Conservation (phyloP, 2,329 filamentous ascomycete species). For the Aureobasidium melanogenum region DNA sequence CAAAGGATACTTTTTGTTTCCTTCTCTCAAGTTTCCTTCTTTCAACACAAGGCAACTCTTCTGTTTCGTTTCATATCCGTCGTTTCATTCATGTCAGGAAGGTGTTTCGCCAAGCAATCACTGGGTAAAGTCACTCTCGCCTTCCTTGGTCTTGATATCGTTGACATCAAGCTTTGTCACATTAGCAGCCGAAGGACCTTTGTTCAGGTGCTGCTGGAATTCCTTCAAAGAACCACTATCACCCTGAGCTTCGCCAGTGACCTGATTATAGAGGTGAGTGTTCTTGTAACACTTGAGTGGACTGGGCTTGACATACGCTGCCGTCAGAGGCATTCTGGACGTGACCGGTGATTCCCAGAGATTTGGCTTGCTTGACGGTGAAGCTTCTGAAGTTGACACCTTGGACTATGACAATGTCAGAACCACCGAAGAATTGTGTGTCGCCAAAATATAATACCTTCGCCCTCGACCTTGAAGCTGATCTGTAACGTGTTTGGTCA, state of each 20-base stretch:
- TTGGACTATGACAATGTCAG: constrained; percentile 28
- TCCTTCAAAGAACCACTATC: constrained; percentile 53
- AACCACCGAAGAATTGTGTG: not conserved
- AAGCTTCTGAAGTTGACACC: constrained; percentile 43
- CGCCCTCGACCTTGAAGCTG: constrained; percentile 38
- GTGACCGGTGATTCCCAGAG: constrained; percentile 36
- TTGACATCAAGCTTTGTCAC: constrained; percentile 68
- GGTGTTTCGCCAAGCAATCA: not conserved
- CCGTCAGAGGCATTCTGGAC: constrained; percentile 40
- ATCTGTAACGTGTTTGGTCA: constrained; percentile 27
- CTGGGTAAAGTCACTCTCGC: constrained; percentile 54
- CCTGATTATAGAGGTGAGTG: constrained; percentile 41
- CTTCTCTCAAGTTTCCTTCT: not conserved
- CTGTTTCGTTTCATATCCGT: not conserved
- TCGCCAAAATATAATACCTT: constrained; percentile 9
- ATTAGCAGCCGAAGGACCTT: constrained; percentile 61
- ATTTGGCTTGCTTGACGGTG: constrained; percentile 35
- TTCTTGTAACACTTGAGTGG: not conserved
- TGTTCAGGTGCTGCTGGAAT: constrained; percentile 66
- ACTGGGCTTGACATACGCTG: constrained; percentile 22
- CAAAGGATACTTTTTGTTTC: not conserved
- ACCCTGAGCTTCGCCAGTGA: constrained; percentile 84
- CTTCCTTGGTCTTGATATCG: constrained; percentile 55
- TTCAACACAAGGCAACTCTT: not conserved
- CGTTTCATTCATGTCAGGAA: not conserved